Base-by-base conservation (phyloP, 805 yeast genomes). In the Sugiyamaella boreocaroliniensis region DNA sequence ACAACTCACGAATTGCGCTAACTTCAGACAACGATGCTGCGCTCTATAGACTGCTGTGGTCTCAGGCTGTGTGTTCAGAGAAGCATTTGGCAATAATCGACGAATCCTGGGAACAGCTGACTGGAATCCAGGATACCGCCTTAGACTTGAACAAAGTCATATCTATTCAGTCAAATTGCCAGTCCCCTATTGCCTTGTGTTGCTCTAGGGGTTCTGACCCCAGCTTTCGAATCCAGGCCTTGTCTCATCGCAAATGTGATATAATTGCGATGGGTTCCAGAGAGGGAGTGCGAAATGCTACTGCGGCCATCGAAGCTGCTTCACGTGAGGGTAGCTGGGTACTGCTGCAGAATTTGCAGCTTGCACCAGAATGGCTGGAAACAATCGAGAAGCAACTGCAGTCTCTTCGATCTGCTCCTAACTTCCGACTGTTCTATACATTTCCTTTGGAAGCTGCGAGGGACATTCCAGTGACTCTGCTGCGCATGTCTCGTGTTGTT, bases 271-370 rank as follows among this genome's bases (percentile, higher is more conserved):
- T 90, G 79, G 97, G 96, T 0, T 80, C 95, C 0, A 63, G 66
- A 20, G 95, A 88, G 65, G 83, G 86, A 9, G 65, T 73, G 1
- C 76, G 71, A 2, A 68, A 73, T 42, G 90, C 92, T 0, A 78
- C 77, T 19, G 68, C 71, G 48, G 79, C 80, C n/a, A 68, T 88
- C 8, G 61, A 64, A 0, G 66, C 64, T 9, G 79, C 81, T 0
- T 62, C 75, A 0, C 68, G 64, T n/a, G 62, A 63, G 1, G 89
- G 87, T 0, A 60, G 65, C 1, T 89, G 96, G 96, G 66, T 92
- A 0, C 60, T 90, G 29, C 66, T 92, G 29, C 96, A 92, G 63
- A 90, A 90, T 62, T 71, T 87, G 11, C 96, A 92, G 54, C 76
- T 85, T 75, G 80, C 93, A 0, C 70, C 77, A 1, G 65, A 63